These are phyloP conservation scores for Nicotiana attenuata DNA, from an alignment of 257 asterid genomes.

Conservation along the genomic window DNA sequence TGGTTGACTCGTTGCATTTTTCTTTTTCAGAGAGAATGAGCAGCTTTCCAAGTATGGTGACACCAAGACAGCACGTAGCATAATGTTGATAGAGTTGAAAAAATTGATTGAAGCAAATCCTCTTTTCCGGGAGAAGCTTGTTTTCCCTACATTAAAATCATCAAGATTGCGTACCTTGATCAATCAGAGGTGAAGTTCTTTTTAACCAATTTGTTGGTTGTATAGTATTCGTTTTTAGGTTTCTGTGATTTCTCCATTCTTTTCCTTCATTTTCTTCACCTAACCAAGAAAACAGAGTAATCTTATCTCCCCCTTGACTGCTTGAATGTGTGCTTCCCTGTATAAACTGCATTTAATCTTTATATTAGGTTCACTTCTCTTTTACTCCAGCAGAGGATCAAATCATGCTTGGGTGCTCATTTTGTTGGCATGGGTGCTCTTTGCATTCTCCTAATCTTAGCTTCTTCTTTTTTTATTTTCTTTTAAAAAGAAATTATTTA, in stretches of 20 bases:
- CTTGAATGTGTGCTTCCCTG: background rate
- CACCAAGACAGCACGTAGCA: slow-evolving; percentile 95
- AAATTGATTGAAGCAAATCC: slow-evolving; percentile 96
- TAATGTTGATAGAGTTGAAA: slow-evolving; percentile 92
- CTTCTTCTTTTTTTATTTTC: too few relatives aligned
- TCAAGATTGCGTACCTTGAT: slow-evolving; percentile 92
- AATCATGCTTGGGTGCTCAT: background rate
- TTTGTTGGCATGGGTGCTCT: too few relatives aligned
- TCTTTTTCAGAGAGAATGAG: slow-evolving; percentile 82
- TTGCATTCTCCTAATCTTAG: too few relatives aligned
- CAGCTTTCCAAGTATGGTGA: slow-evolving; percentile 97
- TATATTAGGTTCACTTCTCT: background rate
- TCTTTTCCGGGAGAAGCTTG: slow-evolving; percentile 92
- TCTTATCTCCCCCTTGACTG: background rate
- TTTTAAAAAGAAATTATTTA: background rate
- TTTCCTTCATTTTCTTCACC: background rate
- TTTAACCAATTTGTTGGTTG: background rate
- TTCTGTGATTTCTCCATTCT: background rate
- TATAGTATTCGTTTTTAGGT: background rate
- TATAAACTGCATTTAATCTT: background rate
- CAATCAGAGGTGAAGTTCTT: slow-evolving; percentile 67
- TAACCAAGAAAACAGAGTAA: background rate
- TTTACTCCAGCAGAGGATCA: background rate
- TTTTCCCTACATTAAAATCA: slow-evolving; percentile 77
- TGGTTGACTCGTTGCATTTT: background rate